Base-by-base conservation (phyloP, 1,284 basidiomycete species). In the Melampsora occidentalis region DNA sequence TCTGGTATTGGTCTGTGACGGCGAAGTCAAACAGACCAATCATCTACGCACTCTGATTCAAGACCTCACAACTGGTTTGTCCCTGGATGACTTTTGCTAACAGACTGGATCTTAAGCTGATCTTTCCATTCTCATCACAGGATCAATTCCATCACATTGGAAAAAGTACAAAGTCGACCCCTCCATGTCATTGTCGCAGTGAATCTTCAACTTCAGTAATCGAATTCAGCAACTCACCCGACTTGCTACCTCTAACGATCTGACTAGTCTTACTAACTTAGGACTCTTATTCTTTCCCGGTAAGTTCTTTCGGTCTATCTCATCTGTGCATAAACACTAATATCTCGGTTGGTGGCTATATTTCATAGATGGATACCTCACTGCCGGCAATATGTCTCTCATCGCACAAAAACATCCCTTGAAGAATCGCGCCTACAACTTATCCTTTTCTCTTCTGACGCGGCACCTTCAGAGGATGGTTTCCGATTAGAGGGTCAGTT, bases 231-330 rank as follows among this genome's bases (percentile, higher is more conserved):
- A 97, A 82, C 87, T 97, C 49, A 88, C 93, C 77, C 84, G 85
- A n/a, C 89, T 96, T 78, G 89, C 91, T 0, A 82, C 84, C 6
- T 85, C 90, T 73, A 88, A 69, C 78, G 88, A 87, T 80, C 84
- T 91, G 77, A 88, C 86, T 78, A 86, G 91, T 78, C 86, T 94
- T 2, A 79, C 78, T 48, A 93, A 92, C 91, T 87, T 97, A 16
- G 94, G 94, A 46, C 92, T 92, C 0, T 83, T 97, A 70, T 97
- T 97, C 87, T 94, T 93, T 87, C 95, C 95, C 0, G 93, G 73
- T 76, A 53, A 69, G 65, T 6, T 35, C 39, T 35, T 63, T 63
- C 18, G 20, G 2, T n/a, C 33, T 28, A 31, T 39, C 62, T 28
- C 31, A 20, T 31, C 2, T n/a, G 28, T 20, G 7, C 20, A 31